A percentile compares a stretch with the other conserved stretches of the same genome.
phyloP scores from a whole-genome alignment of 257 asterid genomes.

The Solanum piurae region DNA sequence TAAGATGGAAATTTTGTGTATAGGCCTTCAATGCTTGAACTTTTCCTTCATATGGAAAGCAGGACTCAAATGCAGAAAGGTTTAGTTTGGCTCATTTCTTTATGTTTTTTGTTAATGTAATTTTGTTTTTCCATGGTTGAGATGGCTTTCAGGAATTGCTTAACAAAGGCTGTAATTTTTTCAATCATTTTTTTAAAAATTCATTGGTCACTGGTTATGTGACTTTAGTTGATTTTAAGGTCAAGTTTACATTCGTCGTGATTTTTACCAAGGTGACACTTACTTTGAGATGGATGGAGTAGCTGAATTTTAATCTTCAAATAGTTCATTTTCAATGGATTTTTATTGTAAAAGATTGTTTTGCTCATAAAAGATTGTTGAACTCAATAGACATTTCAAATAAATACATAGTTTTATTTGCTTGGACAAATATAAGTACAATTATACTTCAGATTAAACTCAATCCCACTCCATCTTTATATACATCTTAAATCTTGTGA shows the following conservation, averaged over 20 bases:
- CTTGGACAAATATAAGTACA: neutral
- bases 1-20: neutral
- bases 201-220: neutral
- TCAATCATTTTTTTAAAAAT: neutral
- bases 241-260: neutral
- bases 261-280: too few relatives aligned
- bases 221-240: neutral
- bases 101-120: neutral
- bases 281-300: too few relatives aligned
- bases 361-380: neutral
- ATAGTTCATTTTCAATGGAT: too few relatives aligned
- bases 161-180: neutral
- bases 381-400: neutral
- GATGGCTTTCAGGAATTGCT: neutral
- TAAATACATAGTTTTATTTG: neutral
- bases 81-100: neutral
- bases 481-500: constrained; percentile 19
- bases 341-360: too few relatives aligned
- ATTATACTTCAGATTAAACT: neutral
- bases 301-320: too few relatives aligned
- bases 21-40: neutral
- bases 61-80: neutral
- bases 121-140: neutral
- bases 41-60: neutral
- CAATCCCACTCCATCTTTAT: too few relatives aligned